These are phyloP conservation scores for Annona squamosa DNA, from an alignment of 164 flowering plant species.

Conservation along the genomic window DNA sequence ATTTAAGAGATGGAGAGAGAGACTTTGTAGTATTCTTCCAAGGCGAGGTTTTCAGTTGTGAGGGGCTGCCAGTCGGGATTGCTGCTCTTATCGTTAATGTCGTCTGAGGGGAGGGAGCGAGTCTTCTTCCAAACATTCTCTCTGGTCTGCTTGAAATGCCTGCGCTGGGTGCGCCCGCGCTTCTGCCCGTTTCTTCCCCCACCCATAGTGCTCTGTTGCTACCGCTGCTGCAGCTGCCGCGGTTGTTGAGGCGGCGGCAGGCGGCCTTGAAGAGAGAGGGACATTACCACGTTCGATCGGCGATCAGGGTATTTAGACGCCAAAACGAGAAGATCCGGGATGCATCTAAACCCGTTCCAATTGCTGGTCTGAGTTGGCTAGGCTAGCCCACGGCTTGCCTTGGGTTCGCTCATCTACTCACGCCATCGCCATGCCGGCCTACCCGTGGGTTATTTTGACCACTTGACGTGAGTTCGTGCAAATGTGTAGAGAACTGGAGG, in stretches of 20 bases:
- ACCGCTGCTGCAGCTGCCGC: not conserved
- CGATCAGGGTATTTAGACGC: not conserved
- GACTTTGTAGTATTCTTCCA: slow-evolving; percentile 87
- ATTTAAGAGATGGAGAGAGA: not conserved
- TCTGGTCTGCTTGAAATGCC: slow-evolving; percentile 60
- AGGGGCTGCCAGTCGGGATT: slow-evolving; percentile 60
- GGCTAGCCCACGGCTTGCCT: too few species aligned
- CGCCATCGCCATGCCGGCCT: too few species aligned
- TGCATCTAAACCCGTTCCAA: too few species aligned
- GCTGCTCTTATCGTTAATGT: not conserved
- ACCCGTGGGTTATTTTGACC: too few species aligned
- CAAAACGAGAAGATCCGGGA: too few species aligned
- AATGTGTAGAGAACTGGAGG: too few species aligned
- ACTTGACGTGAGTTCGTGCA: too few species aligned
- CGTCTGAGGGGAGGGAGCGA: slow-evolving; percentile 29
- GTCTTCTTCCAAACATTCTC: slow-evolving; percentile 79
- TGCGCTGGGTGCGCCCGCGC: slow-evolving; percentile 67
- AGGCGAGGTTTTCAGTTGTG: slow-evolving; percentile 58
- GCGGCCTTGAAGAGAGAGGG: not conserved
- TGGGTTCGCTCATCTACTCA: too few species aligned
- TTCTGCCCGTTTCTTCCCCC: slow-evolving; percentile 29
- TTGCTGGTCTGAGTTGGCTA: too few species aligned
- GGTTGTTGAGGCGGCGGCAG: not conserved
- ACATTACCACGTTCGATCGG: not conserved
- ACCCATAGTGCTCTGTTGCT: slow-evolving; percentile 6